Evolutionary conservation across 768 basidiomycete species (phyloP), one percentile per base, ranked within the genome.

Genomic region (Mycena filopes): DNA sequence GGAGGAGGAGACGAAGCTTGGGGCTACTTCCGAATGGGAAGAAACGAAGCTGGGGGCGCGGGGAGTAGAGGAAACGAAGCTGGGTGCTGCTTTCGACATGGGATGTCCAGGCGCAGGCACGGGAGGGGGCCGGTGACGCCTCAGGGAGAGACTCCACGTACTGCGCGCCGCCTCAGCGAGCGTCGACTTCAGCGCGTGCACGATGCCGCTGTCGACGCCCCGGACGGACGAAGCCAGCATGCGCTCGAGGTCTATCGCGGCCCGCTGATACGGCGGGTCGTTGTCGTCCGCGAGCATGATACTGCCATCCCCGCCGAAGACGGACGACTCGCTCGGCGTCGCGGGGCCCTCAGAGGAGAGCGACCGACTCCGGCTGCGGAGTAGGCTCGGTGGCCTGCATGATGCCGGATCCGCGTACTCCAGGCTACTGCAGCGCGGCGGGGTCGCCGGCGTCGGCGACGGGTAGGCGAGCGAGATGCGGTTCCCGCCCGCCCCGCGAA

Each of bases 401-500:
- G 25, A 58, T 12, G 26, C 20, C 13, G 53, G 12, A 16, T 18
- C 29, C 7, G 61, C 8, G 11, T n/a, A n/a, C n/a, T n/a, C n/a
- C n/a, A 55, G 46, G 51, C 55, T 65, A 58, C 58, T 68, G 25
- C 54, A 42, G 23, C 54, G 67, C 20, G 67, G 59, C 36, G 65
- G 53, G 47, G 40, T 36, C 36, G 47, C 33, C 18, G 58, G 29
- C 1, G 43, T 9, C n/a, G n/a, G n/a, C n/a, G n/a, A n/a, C 38
- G 43, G 38, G 15, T 18, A 26, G 2, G 36, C 28, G 45, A 69
- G 60, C 23, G 63, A 55, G 29, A 65, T 49, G 41, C 60, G 64
- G 53, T 59, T 62, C 16, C 64, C 68, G 29, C 64, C 68, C 11
- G 41, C 50, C 12, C 68, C 60, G 33, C 64, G 67, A 16, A 66